Percentiles rank a stretch among this genome's conserved stretches.
phyloP scores from a whole-genome alignment of 192 early-diverging fungal genomes.

The Phycomyces nitens region DNA sequence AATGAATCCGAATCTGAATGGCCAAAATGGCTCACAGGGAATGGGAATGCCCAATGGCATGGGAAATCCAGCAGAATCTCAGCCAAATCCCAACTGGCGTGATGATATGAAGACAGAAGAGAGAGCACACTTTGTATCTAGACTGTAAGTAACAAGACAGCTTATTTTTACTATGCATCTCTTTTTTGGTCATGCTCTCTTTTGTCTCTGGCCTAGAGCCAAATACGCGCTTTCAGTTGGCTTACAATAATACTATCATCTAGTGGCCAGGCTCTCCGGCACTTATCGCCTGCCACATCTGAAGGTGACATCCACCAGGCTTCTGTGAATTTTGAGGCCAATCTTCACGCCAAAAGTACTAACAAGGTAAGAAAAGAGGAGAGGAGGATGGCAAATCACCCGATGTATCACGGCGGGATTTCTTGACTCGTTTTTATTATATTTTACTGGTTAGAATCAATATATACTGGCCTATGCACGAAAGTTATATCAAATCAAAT shows the following conservation, averaged over 20 bases:
- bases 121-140: constrained; percentile 28
- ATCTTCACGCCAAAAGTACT: constrained; percentile 23
- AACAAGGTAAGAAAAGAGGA: constrained; percentile 27
- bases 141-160: background rate
- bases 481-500: constrained; percentile 29
- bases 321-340: constrained; percentile 31
- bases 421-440: background rate
- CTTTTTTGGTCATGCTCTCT: background rate
- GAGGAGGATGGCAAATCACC: background rate
- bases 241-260: background rate
- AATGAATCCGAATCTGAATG: background rate
- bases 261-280: constrained; percentile 24
- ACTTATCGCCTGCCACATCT: constrained; percentile 23
- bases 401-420: background rate
- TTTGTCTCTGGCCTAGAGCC: background rate
- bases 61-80: background rate
- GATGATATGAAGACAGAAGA: constrained; percentile 33
- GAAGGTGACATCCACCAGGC: constrained; percentile 28
- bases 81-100: constrained; percentile 32
- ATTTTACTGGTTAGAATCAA: constrained; percentile 19
- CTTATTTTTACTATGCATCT: background rate
- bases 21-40: background rate
- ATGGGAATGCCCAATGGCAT: background rate
- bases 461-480: constrained; percentile 27
- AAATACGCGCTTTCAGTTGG: constrained; percentile 3